Base-by-base conservation (phyloP, 371 early-diverging fungal genomes). In the Rhizopus delemar region DNA sequence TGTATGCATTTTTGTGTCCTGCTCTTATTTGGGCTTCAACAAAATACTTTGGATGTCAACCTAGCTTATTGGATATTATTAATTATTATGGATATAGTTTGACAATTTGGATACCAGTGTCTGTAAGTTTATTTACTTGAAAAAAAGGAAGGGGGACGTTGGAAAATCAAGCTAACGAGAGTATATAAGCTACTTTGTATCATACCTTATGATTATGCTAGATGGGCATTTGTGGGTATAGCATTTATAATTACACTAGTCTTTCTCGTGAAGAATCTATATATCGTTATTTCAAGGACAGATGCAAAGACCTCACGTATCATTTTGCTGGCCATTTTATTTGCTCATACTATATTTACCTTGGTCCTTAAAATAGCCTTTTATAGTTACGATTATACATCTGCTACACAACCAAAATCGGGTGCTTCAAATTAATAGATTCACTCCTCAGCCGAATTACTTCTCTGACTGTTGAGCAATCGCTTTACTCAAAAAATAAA, bases 61-160 rank as follows among this genome's bases (percentile, higher is more conserved):
- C 91, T 16, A 83, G 83, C 28, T 71, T 96, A 16, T 71, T 97
- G 43, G 94, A 95, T 62, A 84, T 93, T 53, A 53, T 93, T 31
- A 84, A 88, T 65, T 78, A 95, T 29, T 95, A 93, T 72, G 98
- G 97, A n/a, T 97, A 97, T 63, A 88, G 89, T 3, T 71, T 95
- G 73, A 81, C 92, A 0, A 74, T 93, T 38, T 97, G 97, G 97
- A 83, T 97, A 50, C 95, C 95, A 3, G 89, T 94, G 16, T 89
- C 97, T 15, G 91, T 93, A 69, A 66, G 43, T 57, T n/a, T 22
- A 22, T 33, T 29, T 32, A 7, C 31, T 13, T 48, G 15, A 8
- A 53, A 15, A 50, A 46, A 46, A 15, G 46, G 22, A 46, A 13
- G 15, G 9, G 15, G 38, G 16, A n/a, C n/a, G 22, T 22, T 22